Conservation (phyloP, 2,329 filamentous ascomycete species). For the Ophiostoma tasmaniense region DNA sequence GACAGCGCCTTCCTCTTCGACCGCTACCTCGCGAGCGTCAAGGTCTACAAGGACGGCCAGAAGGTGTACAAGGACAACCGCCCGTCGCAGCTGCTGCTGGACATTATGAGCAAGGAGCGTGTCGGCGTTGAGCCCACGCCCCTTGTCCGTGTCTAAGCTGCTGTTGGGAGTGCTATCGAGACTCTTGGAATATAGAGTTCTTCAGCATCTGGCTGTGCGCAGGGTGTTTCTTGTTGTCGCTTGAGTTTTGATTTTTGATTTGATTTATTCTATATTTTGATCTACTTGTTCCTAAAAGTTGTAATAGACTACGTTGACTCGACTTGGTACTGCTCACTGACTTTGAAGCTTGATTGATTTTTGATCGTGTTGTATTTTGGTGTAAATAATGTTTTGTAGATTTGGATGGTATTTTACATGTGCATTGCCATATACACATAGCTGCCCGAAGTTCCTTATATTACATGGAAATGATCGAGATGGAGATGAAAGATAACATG, state of each 20-base stretch:
- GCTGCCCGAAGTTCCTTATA: background rate
- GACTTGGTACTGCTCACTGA: background rate
- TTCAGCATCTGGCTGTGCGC: background rate
- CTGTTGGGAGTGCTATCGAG: too few relatives aligned
- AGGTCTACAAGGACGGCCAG: slow-evolving; percentile 80
- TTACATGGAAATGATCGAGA: background rate
- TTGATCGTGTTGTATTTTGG: background rate
- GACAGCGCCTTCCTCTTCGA: slow-evolving; percentile 96
- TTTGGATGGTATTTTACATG: background rate
- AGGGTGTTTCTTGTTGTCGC: background rate
- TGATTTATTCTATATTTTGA: background rate
- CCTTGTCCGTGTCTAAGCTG: slow-evolving; percentile 26
- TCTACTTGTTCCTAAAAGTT: background rate
- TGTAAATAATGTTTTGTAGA: background rate
- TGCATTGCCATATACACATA: slow-evolving; percentile 1
- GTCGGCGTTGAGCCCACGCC: slow-evolving; percentile 73
- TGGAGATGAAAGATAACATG: too few relatives aligned
- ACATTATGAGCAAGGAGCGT: slow-evolving; percentile 87
- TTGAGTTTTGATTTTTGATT: background rate
- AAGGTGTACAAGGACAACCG: slow-evolving; percentile 74
- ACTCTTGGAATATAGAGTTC: background rate
- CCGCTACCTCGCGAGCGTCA: slow-evolving; percentile 84
- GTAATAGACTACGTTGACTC: background rate
- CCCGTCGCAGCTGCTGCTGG: slow-evolving; percentile 78
- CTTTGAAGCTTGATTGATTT: too few relatives aligned